phyloP scores from a whole-genome alignment of 2,329 filamentous ascomycete genomes.

The Exophiala sp. region DNA sequence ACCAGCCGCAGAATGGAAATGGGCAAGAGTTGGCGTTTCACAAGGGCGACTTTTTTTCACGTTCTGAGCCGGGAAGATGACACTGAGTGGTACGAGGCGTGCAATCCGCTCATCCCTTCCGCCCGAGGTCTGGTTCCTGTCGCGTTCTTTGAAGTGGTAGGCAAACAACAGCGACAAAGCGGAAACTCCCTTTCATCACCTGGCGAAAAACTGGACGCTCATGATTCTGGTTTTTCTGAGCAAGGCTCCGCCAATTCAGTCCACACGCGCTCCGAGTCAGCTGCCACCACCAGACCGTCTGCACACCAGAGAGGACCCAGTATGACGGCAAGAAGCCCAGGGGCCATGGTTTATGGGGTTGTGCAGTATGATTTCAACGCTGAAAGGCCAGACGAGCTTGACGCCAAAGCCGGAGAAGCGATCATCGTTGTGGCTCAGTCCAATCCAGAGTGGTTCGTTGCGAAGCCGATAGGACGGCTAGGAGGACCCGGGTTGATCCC shows the following conservation, averaged over 20 bases:
- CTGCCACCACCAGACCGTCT: slow-evolving; percentile 33
- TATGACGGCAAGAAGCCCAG: slow-evolving; percentile 49
- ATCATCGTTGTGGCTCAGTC: slow-evolving; percentile 99
- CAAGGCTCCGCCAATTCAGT: slow-evolving; percentile 28
- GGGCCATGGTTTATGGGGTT: slow-evolving; percentile 91
- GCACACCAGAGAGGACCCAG: slow-evolving; percentile 40
- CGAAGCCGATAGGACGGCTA: slow-evolving; percentile 96
- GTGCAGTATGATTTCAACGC: slow-evolving; percentile 97
- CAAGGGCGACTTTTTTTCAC: slow-evolving; percentile 94
- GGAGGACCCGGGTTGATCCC: slow-evolving; percentile 93
- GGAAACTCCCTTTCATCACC: slow-evolving; percentile 57
- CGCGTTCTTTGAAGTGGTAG: slow-evolving; percentile 84
- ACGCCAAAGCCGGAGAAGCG: slow-evolving; percentile 89
- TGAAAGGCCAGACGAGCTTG: slow-evolving; percentile 89
- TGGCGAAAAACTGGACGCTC: slow-evolving; percentile 55
- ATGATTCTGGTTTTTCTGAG: slow-evolving; percentile 88
- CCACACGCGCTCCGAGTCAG: slow-evolving; percentile 34
- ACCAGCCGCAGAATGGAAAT: slow-evolving; percentile 62
- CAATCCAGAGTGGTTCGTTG: slow-evolving; percentile 98
- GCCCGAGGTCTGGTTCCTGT: slow-evolving; percentile 90
- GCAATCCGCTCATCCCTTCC: slow-evolving; percentile 82
- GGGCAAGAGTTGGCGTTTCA: slow-evolving; percentile 81
- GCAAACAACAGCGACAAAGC: slow-evolving; percentile 87
- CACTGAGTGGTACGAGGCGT: slow-evolving; percentile 94
- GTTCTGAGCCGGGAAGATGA: slow-evolving; percentile 95